These are phyloP conservation scores for Suillus weaverae DNA, from an alignment of 768 basidiomycete genomes.

Conservation along the genomic window DNA sequence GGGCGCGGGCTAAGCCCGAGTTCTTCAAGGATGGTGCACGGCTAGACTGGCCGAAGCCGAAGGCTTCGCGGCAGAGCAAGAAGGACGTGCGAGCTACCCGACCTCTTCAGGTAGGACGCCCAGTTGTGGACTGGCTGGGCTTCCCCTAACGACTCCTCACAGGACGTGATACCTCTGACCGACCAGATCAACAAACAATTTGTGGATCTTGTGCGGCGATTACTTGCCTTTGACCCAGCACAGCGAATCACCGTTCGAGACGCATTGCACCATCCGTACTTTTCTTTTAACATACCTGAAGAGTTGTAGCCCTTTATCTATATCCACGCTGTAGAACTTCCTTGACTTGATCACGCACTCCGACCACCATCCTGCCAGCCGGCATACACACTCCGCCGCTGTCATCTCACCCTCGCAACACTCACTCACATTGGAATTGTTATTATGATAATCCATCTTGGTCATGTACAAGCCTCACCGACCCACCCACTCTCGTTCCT, in stretches of 20 bases:
- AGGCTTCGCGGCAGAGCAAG: constrained; percentile 85
- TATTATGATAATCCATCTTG: constrained; percentile 38
- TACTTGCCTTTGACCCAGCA: constrained; percentile 88
- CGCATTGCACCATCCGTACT: constrained; percentile 87
- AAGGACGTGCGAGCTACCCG: constrained; percentile 91
- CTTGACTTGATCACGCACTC: constrained; percentile 10
- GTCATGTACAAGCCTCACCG: constrained; percentile 38
- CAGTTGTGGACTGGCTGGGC: constrained; percentile 23
- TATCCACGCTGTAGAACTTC: constrained; percentile 34
- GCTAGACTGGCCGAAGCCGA: constrained; percentile 91
- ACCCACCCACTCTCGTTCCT: constrained; percentile 29
- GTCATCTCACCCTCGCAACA: constrained; percentile 12
- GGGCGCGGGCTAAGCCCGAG: constrained; percentile 82
- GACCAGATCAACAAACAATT: constrained; percentile 79
- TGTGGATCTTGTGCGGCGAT: constrained; percentile 81
- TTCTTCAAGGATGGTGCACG: constrained; percentile 87
- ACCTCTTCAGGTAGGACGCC: constrained; percentile 57
- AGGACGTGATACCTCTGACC: constrained; percentile 84
- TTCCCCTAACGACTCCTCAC: constrained; percentile 11
- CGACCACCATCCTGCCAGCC: background rate
- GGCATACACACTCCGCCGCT: constrained; percentile 1
- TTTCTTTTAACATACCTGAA: constrained; percentile 63
- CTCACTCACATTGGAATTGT: constrained; percentile 26
- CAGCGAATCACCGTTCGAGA: constrained; percentile 86
- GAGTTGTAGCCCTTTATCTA: constrained; percentile 58